Evolutionary conservation across 2,329 filamentous ascomycete genomes (phyloP), one percentile per base, ranked within the genome.

Genomic region (Trichoderma sp.): DNA sequence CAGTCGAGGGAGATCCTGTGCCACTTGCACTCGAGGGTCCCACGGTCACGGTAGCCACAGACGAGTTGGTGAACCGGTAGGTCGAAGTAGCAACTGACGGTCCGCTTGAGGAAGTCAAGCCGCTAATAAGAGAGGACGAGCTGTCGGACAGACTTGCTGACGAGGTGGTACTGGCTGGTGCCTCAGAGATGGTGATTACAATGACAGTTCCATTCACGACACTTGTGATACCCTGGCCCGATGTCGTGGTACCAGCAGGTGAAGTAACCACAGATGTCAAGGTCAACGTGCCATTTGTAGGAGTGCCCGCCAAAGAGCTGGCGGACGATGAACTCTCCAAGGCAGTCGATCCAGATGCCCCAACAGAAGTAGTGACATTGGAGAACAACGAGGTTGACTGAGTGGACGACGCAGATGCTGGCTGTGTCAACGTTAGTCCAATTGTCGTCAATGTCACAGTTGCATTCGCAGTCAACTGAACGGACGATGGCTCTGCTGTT

Each of bases 141-240:
- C 32, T 54, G 37, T 61, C 50, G 15, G 57, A 58, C 42, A 56
- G 9, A 15, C 29, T 32, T 17, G 34, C 19, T 45, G 58, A 48
- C 17, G 50, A 66, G 48, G 54, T 61, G 10, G 59, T 34, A 39
- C 35, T 25, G 15, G 52, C 29, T n/a, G 19, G 39, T 42, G 52
- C 53, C 32, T 53, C 67, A 64, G 53, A 54, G n/a, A 25, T 45
- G 48, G 59, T 58, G 29, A 35, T 42, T n/a, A 42, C 22, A n/a
- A 57, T 50, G 48, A 56, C 56, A 61, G 61, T 68, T 48, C 67
- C 67, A 34, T 61, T 68, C 22, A 68, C 52, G n/a, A 35, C 29
- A 6, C 53, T 59, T n/a, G 64, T 66, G 54, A 39, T 19, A 67
- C 56, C 35, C 2, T 54, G 54, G 15, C n/a, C 45, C n/a, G 42